These are phyloP conservation scores for Alternaria gansuensis DNA, from an alignment of 2,329 filamentous ascomycete genomes.

Conservation along the genomic window DNA sequence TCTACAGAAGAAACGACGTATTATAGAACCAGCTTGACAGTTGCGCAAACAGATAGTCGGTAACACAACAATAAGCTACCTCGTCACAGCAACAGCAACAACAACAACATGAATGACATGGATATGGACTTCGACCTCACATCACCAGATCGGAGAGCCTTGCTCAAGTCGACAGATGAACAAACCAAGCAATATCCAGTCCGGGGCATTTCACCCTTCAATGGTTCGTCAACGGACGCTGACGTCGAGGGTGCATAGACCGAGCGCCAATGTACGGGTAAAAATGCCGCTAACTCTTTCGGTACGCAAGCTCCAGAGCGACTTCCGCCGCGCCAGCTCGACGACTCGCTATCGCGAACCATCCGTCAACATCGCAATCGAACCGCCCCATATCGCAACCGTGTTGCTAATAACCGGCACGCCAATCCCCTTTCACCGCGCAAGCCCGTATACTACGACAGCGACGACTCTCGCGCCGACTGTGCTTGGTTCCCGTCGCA, in stretches of 20 bases:
- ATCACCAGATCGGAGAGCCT: background rate
- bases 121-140: background rate
- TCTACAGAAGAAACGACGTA: no score
- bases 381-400: slow-evolving; percentile 15
- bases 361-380: slow-evolving; percentile 27
- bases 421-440: slow-evolving; percentile 8
- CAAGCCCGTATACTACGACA: slow-evolving; percentile 4
- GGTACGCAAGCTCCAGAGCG: slow-evolving; percentile 20
- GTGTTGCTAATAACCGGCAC: slow-evolving; percentile 4
- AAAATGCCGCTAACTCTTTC: slow-evolving; percentile 27
- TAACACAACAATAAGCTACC: background rate
- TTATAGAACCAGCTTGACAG: background rate
- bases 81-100: background rate
- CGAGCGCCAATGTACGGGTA: slow-evolving; percentile 23
- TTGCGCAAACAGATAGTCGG: background rate
- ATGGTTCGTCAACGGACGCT: slow-evolving; percentile 14
- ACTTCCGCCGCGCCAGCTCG: slow-evolving; percentile 26
- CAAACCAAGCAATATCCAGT: background rate
- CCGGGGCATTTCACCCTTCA: background rate
- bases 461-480: slow-evolving; percentile 14
- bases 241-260: slow-evolving; percentile 11
- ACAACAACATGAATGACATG: background rate
- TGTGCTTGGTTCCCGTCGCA: slow-evolving; percentile 14
- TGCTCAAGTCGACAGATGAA: background rate
- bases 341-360: slow-evolving; percentile 27